Evolutionary conservation across 345 rosid genomes (phyloP).

Genomic region (Abelmoschus esculentus): DNA sequence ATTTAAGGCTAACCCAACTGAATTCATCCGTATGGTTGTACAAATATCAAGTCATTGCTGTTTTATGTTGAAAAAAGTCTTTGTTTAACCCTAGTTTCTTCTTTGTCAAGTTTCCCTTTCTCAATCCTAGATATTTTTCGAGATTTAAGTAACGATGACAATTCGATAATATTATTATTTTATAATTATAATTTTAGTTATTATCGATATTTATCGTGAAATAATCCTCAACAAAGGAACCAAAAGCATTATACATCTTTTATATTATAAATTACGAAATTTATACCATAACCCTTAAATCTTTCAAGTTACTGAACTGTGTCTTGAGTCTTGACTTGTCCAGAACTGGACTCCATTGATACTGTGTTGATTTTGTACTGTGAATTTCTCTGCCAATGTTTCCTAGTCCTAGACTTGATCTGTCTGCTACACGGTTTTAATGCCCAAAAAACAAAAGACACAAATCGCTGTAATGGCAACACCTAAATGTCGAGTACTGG

Average conservation of each 20-base stretch:
- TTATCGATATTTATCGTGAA: not conserved
- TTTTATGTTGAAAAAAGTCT: no score
- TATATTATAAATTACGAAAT: no score
- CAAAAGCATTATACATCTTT: no score
- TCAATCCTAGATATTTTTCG: not conserved
- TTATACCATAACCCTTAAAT: no score
- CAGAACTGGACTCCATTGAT: not conserved
- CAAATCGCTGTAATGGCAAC: not conserved
- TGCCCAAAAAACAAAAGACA: not conserved
- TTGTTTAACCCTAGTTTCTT: no score
- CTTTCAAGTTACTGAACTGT: no score
- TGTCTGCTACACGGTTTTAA: not conserved
- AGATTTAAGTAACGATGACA: not conserved
- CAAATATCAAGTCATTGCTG: not conserved
- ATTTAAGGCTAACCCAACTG: not conserved
- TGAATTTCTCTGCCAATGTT: not conserved
- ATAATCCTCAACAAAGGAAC: no score
- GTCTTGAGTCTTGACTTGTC: no score
- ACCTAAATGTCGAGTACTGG: not conserved
- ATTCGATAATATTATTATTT: not conserved
- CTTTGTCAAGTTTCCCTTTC: not conserved
- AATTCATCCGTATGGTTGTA: not conserved
- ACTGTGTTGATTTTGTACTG: not conserved
- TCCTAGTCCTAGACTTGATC: not conserved
- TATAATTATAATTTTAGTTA: no score